phyloP scores from a whole-genome alignment of 768 basidiomycete genomes.

The Cyclocybe aegerita region DNA sequence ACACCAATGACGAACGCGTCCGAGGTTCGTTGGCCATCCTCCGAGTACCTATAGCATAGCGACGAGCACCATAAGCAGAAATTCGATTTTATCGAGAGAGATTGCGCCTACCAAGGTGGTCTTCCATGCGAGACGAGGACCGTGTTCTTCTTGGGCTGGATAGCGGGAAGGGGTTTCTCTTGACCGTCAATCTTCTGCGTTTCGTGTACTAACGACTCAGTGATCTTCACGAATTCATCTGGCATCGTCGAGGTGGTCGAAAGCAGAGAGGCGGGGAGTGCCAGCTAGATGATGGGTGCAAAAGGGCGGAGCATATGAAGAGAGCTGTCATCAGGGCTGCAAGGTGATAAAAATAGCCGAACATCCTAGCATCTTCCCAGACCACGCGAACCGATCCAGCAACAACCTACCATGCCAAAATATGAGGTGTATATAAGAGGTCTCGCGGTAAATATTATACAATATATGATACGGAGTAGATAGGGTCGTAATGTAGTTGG shows the following conservation, averaged over 20 bases:
- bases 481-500: too few species aligned
- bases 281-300: too few species aligned
- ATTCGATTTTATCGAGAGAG: constrained; percentile 1
- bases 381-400: too few species aligned
- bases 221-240: constrained; percentile 19
- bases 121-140: constrained; percentile 82
- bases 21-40: constrained; percentile 65
- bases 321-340: too few species aligned
- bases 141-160: constrained; percentile 66
- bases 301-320: too few species aligned
- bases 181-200: constrained; percentile 9
- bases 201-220: constrained; percentile 4
- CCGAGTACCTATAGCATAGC: constrained; percentile 60
- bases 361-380: too few species aligned
- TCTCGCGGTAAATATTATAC: too few species aligned
- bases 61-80: not conserved
- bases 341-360: too few species aligned
- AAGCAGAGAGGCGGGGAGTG: too few species aligned
- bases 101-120: constrained; percentile 66
- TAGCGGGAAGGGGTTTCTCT: constrained; percentile 19
- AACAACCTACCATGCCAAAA: too few species aligned
- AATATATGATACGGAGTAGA: too few species aligned
- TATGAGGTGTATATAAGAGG: too few species aligned
- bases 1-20: constrained; percentile 86
- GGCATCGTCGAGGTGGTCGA: constrained; percentile 9